These are phyloP conservation scores for Dovyalis caffra DNA, from an alignment of 345 rosid species.

Conservation along the genomic window DNA sequence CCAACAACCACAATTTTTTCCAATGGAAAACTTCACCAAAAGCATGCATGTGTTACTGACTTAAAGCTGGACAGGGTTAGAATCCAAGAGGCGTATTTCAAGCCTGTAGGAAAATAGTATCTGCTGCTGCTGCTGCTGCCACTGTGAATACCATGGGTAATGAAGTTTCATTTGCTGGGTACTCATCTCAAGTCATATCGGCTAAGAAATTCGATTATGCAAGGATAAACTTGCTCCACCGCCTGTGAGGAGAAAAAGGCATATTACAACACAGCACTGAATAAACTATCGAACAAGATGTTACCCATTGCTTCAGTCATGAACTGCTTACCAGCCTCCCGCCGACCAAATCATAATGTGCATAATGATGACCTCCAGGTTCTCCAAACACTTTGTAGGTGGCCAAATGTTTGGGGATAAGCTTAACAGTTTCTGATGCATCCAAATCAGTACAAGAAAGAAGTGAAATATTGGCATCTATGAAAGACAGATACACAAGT, in stretches of 20 bases:
- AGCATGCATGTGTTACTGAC: background rate
- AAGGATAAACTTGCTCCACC: conserved; percentile 85
- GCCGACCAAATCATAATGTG: conserved; percentile 79
- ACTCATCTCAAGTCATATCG: conserved; percentile 43
- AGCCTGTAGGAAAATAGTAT: background rate
- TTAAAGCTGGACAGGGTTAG: background rate
- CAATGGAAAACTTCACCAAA: background rate
- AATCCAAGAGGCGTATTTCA: background rate
- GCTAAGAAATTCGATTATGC: conserved; percentile 66
- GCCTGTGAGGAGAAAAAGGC: conserved; percentile 51
- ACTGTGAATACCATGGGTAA: background rate
- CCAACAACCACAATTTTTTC: background rate
- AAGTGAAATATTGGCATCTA: conserved; percentile 6
- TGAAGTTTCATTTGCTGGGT: conserved; percentile 2
- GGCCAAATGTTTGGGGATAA: conserved; percentile 52
- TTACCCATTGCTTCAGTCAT: background rate
- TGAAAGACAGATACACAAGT: background rate
- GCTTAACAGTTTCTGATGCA: conserved; percentile 53
- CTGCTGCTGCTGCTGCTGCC: conserved; percentile 1
- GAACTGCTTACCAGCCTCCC: conserved; percentile 55
- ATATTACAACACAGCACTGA: background rate
- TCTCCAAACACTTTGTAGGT: conserved; percentile 62
- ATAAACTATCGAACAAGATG: conserved; percentile 15
- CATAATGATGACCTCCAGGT: conserved; percentile 63
- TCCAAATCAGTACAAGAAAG: conserved; percentile 13